Conservation (phyloP, 352 stramenopile genomes). For the Globisporangium alternatum region DNA sequence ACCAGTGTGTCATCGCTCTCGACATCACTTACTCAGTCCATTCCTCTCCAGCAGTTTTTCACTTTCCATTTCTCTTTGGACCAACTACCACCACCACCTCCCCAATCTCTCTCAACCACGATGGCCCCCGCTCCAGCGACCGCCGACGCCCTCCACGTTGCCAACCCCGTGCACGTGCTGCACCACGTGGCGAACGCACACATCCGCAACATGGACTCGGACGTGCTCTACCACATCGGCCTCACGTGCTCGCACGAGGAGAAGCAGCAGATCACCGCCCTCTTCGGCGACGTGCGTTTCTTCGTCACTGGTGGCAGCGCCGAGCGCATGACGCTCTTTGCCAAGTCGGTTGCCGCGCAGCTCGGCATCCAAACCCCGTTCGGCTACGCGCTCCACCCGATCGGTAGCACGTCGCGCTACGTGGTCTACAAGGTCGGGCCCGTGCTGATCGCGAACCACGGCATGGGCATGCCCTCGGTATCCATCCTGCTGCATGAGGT, state of each 20-base stretch:
- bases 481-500: slow-evolving; percentile 82
- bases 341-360: slow-evolving; percentile 44
- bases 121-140: no score
- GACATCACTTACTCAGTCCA: no score
- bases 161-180: no score
- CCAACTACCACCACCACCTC: no score
- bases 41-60: no score
- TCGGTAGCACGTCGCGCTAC: slow-evolving; percentile 72
- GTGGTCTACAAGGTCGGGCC: slow-evolving; percentile 79
- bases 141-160: no score
- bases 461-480: slow-evolving; percentile 77
- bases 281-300: slow-evolving; percentile 80
- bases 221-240: slow-evolving; percentile 80
- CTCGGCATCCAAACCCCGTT: slow-evolving; percentile 61
- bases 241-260: slow-evolving; percentile 55
- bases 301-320: slow-evolving; percentile 71
- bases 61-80: no score
- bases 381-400: slow-evolving; percentile 56
- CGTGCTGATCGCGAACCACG: slow-evolving; percentile 77
- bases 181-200: no score
- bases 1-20: no score
- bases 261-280: slow-evolving; percentile 33
- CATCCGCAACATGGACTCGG: no score
- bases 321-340: slow-evolving; percentile 76
- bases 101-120: no score